These are phyloP conservation scores for Dactylellina sp. DNA, from an alignment of 2,329 filamentous ascomycete species.

Conservation along the genomic window DNA sequence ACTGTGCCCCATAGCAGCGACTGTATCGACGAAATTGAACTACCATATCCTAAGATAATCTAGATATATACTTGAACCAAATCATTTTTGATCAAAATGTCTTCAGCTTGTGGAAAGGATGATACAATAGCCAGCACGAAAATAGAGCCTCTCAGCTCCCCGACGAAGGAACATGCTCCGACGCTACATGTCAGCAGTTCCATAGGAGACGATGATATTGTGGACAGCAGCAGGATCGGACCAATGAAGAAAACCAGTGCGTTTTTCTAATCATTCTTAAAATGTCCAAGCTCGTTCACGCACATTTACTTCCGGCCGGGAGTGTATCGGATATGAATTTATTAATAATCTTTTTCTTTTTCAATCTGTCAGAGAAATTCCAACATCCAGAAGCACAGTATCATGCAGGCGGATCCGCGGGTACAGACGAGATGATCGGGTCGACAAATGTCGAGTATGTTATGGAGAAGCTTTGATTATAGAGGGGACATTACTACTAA, in stretches of 20 bases:
- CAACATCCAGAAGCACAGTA: slow-evolving; percentile 39
- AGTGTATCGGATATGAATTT: no score
- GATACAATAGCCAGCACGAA: slow-evolving; percentile 44
- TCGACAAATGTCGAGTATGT: slow-evolving; percentile 49
- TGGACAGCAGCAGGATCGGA: slow-evolving; percentile 42
- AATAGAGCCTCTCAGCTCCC: slow-evolving; percentile 39
- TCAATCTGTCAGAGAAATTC: slow-evolving; percentile 26
- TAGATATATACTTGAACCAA: neutral
- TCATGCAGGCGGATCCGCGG: slow-evolving; percentile 36
- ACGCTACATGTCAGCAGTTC: slow-evolving; percentile 26
- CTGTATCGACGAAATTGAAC: no score
- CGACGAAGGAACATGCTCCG: slow-evolving; percentile 37
- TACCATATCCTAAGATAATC: neutral
- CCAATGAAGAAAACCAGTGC: slow-evolving; percentile 32
- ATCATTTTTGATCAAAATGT: neutral
- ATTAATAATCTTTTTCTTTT: no score
- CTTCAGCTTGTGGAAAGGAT: slow-evolving; percentile 34
- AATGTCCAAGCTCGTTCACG: no score
- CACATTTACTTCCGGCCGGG: no score
- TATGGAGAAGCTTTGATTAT: no score
- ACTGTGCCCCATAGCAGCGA: no score
- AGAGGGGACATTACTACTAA: no score
- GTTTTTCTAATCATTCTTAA: neutral
- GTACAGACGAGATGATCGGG: slow-evolving; percentile 48
- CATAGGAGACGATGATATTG: slow-evolving; percentile 33